phyloP scores from a whole-genome alignment of 2,329 filamentous ascomycete genomes.

The Colletotrichum kahawae region DNA sequence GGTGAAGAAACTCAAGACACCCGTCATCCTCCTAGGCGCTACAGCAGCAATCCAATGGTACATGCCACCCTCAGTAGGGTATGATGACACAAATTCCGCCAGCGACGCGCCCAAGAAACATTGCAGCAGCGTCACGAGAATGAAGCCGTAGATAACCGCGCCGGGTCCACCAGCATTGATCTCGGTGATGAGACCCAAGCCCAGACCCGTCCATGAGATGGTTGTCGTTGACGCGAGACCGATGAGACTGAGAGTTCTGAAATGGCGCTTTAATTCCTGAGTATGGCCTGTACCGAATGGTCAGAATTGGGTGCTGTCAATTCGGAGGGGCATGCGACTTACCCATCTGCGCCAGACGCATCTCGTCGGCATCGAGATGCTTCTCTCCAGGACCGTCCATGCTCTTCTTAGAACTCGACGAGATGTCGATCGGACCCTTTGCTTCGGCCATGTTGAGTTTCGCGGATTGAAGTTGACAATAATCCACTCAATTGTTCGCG shows the following conservation, averaged over 20 bases:
- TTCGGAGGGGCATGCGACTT: not conserved
- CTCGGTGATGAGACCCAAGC: conserved; percentile 48
- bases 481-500: not conserved
- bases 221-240: conserved; percentile 54
- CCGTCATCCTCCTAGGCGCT: conserved; percentile 42
- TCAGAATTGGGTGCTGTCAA: not conserved
- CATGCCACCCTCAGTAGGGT: conserved; percentile 54
- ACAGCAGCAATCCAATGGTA: conserved; percentile 57
- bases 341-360: conserved; percentile 50
- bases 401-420: conserved; percentile 13
- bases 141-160: conserved; percentile 55
- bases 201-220: conserved; percentile 54
- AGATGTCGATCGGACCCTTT: not conserved
- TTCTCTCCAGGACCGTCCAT: conserved; percentile 8
- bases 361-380: conserved; percentile 38
- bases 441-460: not conserved
- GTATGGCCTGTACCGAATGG: conserved; percentile 41
- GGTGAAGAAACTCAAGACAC: conserved; percentile 47
- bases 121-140: conserved; percentile 51
- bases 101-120: conserved; percentile 49
- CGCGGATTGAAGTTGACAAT: not conserved
- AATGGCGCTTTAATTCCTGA: conserved; percentile 54
- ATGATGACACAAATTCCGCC: conserved; percentile 52
- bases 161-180: conserved; percentile 53
- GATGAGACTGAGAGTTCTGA: conserved; percentile 51